Evolutionary conservation across 176 grass and related monocot genomes (phyloP), one percentile per base, ranked within the genome.

Genomic region (Echinochloa phyllopogon): DNA sequence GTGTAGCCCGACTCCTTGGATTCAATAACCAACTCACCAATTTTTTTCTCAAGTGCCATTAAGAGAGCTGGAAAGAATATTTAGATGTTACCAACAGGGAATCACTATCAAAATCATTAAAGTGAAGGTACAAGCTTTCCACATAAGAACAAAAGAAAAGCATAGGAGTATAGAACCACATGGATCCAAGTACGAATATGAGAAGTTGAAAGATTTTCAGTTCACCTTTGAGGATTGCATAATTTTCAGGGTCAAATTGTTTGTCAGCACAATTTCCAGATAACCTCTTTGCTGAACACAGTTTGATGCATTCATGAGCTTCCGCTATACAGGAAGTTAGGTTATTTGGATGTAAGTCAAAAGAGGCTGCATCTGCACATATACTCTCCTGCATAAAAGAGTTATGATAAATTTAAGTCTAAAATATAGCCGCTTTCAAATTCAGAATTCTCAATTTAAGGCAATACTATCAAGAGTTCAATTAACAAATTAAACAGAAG

Each of bases 361-460:
- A 98, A 68, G 93, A 98, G 33, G 96, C 93, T 64, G 96, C 96
- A 87, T 98, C 96, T 81, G 96, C 93, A 52, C 96, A 98, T 87
- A 98, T 94, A 83, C 91, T 88, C 89, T 95, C 96, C 96, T 98
- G 81, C 77, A 85, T 69, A 74, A 58, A 83, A 81, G 77, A 86
- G 49, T 74, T 25, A 86, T 36, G 23, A 48, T 2, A 90, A 72
- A 76, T 44, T 73, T 24, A 84, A 68, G 80, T 50, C 21, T 66
- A 75, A 72, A 39, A 21, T 78, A 83, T 42, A 76, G 51, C 62
- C 41, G 5, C 40, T 66, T 50, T 63, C 58, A 44, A 1, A 43
- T 38, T 63, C n/a, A 33, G 38, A 53, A 43, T 79, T 38, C 42
- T 82, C 47, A 86, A 50, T 66, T 78, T 58, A 82, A 76, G 21